Percentiles rank a stretch among this genome's conserved stretches.
These are phyloP conservation scores for Pseudocercospora musae DNA, from an alignment of 2,329 filamentous ascomycete genomes.

Conservation along the genomic window DNA sequence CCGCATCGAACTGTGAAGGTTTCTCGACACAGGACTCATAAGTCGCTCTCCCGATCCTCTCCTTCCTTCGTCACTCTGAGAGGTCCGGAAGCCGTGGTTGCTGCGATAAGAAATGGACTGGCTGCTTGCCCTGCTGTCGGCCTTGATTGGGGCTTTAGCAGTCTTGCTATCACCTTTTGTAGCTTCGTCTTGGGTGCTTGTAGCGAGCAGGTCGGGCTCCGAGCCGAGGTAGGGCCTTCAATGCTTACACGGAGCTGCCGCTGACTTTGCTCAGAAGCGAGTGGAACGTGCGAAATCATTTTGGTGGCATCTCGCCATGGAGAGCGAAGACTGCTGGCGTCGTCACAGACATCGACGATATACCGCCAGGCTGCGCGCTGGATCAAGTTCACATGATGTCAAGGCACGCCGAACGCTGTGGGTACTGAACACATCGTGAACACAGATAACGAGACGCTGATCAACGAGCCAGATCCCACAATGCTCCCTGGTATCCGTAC, in stretches of 20 bases:
- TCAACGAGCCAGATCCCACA: slow-evolving; percentile 44
- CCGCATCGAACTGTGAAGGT: not conserved
- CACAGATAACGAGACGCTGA: not conserved
- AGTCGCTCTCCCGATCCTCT: not conserved
- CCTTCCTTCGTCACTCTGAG: not conserved
- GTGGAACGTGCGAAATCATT: slow-evolving; percentile 42
- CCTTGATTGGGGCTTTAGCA: not conserved
- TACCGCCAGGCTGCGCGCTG: slow-evolving; percentile 50
- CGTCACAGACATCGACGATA: slow-evolving; percentile 40
- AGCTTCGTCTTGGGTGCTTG: not conserved
- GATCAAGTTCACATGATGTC: slow-evolving; percentile 62
- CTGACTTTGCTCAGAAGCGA: slow-evolving; percentile 4
- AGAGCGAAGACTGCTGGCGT: slow-evolving; percentile 47
- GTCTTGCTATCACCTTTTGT: not conserved
- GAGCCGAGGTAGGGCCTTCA: not conserved
- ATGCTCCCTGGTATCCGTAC: slow-evolving; percentile 48
- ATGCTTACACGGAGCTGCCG: not conserved
- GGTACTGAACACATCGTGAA: not conserved
- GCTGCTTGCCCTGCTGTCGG: not conserved
- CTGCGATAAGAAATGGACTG: not conserved
- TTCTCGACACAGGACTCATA: not conserved
- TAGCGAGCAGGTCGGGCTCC: not conserved
- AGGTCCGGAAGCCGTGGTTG: not conserved
- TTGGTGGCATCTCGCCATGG: slow-evolving; percentile 57
- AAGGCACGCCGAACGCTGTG: slow-evolving; percentile 54